These are phyloP conservation scores for Leucocoprinus sp. DNA, from an alignment of 768 basidiomycete species.

Conservation along the genomic window DNA sequence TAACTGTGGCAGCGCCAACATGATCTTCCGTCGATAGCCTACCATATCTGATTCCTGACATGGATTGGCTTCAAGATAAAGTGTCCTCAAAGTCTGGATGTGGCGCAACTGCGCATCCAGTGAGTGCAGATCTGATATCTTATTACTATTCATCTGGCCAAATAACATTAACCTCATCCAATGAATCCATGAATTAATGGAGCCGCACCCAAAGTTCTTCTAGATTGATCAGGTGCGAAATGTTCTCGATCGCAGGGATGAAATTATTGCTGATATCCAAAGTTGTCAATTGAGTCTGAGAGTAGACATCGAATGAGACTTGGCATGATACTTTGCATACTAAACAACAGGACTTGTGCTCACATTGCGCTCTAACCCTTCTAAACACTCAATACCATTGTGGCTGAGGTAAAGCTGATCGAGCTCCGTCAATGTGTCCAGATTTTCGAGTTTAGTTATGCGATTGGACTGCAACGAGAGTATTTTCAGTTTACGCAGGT, in stretches of 20 bases:
- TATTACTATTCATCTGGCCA: conserved; percentile 76
- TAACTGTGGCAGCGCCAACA: conserved; percentile 79
- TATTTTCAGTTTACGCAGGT: conserved; percentile 68
- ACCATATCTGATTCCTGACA: conserved; percentile 73
- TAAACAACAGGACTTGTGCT: conserved; percentile 15
- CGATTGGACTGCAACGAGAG: conserved; percentile 92
- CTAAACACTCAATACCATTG: conserved; percentile 78
- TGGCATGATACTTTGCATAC: neutral
- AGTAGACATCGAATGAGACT: neutral
- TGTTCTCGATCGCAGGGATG: conserved; percentile 68
- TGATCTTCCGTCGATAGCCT: conserved; percentile 83
- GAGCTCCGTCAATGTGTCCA: conserved; percentile 63
- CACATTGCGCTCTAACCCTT: conserved; percentile 83
- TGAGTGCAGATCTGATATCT: conserved; percentile 60
- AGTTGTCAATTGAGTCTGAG: conserved; percentile 62
- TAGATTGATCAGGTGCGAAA: conserved; percentile 68
- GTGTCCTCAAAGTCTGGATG: conserved; percentile 62
- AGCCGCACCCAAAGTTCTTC: conserved; percentile 88
- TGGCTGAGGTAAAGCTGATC: conserved; percentile 93
- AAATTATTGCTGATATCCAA: conserved; percentile 87
- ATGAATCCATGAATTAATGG: neutral
- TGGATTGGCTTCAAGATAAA: conserved; percentile 95
- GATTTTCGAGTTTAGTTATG: conserved; percentile 77
- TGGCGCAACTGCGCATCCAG: conserved; percentile 61
- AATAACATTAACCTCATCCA: conserved; percentile 4